phyloP scores from a whole-genome alignment of 371 early-diverging fungal species.

The Rhizopus stolonifer region DNA sequence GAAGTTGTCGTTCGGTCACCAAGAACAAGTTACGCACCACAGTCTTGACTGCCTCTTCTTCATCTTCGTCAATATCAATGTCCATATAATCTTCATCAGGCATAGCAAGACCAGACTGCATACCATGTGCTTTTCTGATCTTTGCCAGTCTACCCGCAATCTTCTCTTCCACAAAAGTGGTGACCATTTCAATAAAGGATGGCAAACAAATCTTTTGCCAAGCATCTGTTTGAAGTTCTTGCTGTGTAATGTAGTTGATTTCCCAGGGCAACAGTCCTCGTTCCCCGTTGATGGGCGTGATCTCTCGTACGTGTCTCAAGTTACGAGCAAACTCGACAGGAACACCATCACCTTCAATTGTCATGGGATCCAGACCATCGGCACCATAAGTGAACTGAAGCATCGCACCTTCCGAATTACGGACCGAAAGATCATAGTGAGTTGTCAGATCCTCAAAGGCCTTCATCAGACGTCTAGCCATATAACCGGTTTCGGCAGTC shows the following conservation, averaged over 20 bases:
- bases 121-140: slow-evolving; percentile 46
- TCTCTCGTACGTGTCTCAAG: slow-evolving; percentile 63
- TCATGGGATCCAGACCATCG: slow-evolving; percentile 97
- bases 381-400: slow-evolving; percentile 98
- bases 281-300: slow-evolving; percentile 27
- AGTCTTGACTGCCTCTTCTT: slow-evolving; percentile 43
- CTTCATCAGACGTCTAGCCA: slow-evolving; percentile 99
- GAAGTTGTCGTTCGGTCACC: slow-evolving; percentile 76
- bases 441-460: slow-evolving; percentile 96
- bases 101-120: slow-evolving; percentile 57
- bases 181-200: slow-evolving; percentile 63
- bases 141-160: slow-evolving; percentile 54
- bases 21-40: slow-evolving; percentile 67
- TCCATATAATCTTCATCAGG: slow-evolving; percentile 66
- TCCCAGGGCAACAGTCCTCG: slow-evolving; percentile 71
- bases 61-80: slow-evolving; percentile 61
- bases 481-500: slow-evolving; percentile 99
- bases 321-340: slow-evolving; percentile 91
- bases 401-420: slow-evolving; percentile 91
- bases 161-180: slow-evolving; percentile 52
- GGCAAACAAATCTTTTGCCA: slow-evolving; percentile 67
- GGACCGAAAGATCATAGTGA: slow-evolving; percentile 96
- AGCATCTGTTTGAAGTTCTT: slow-evolving; percentile 44
- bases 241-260: slow-evolving; percentile 58
- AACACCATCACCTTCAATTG: slow-evolving; percentile 89